Percentiles rank a stretch among this genome's conserved stretches.
Evolutionary conservation across 2,329 filamentous ascomycete genomes (phyloP).

Genomic region (Apiospora hydei): DNA sequence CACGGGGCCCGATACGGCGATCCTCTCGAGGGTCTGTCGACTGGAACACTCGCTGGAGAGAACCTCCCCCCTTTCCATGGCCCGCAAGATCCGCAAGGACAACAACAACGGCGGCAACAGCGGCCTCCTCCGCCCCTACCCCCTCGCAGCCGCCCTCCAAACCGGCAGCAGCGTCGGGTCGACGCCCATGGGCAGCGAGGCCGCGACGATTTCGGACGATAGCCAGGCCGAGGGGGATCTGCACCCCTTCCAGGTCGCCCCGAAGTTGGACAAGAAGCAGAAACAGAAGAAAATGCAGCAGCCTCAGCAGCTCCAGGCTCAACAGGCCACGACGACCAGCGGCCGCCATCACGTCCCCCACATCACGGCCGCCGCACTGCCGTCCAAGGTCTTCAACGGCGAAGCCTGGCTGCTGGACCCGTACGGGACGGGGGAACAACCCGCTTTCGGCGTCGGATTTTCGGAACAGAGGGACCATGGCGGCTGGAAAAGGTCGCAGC

Average conservation of each 20-base stretch:
- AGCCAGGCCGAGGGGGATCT: slow-evolving; percentile 4
- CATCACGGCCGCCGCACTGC: background rate
- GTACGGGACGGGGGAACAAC: slow-evolving; percentile 10
- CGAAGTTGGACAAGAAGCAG: background rate
- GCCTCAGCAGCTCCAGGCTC: background rate
- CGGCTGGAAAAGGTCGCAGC: background rate
- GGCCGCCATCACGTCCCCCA: background rate
- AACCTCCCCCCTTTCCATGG: background rate
- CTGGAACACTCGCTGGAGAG: background rate
- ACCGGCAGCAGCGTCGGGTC: background rate
- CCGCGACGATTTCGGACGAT: background rate
- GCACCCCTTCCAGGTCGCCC: background rate
- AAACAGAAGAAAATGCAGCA: background rate
- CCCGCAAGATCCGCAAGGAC: background rate
- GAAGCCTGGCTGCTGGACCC: slow-evolving; percentile 11
- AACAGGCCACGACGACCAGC: too few species aligned
- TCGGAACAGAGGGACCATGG: background rate
- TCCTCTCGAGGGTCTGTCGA: background rate
- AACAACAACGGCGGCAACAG: background rate
- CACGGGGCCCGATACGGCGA: background rate
- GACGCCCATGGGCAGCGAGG: background rate
- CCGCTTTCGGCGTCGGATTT: background rate
- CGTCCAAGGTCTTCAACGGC: background rate
- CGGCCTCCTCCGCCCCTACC: background rate
- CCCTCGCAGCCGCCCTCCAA: background rate